Evolutionary conservation across 352 stramenopile genomes (phyloP).

Genomic region (Globisporangium solare): DNA sequence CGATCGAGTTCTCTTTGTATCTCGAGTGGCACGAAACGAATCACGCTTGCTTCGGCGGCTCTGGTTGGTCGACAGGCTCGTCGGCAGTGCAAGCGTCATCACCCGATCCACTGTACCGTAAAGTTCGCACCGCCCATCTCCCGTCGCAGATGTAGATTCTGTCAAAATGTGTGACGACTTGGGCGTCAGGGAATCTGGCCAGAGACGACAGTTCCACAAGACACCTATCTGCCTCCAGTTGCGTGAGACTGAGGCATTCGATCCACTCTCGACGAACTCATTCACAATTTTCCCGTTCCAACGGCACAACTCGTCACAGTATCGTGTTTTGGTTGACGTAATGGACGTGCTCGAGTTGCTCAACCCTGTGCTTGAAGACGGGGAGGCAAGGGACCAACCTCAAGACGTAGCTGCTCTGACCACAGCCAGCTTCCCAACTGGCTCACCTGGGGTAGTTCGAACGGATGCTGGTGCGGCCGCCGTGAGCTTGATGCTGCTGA

Average conservation of each 20-base stretch:
- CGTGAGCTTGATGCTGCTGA: constrained; percentile 13
- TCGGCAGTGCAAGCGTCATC: constrained; percentile 30
- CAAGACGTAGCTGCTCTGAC: constrained; percentile 8
- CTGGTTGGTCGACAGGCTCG: constrained; percentile 22
- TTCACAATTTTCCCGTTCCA: constrained; percentile 5
- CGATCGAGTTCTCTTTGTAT: constrained; percentile 1
- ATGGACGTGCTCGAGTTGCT: constrained; percentile 30
- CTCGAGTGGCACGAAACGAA: constrained; percentile 6
- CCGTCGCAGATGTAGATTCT: constrained; percentile 22
- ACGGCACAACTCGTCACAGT: not conserved
- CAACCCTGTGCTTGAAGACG: constrained; percentile 20
- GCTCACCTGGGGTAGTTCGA: constrained; percentile 4
- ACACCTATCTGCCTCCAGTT: not conserved
- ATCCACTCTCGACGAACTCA: not conserved
- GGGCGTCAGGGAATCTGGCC: constrained; percentile 13
- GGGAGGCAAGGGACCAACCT: not conserved
- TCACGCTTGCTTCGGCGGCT: constrained; percentile 1
- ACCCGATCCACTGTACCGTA: constrained; percentile 4
- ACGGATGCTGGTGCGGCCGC: constrained; percentile 2
- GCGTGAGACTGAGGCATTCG: not conserved
- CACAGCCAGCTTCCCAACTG: not conserved
- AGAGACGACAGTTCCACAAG: constrained; percentile 1
- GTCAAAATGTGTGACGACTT: constrained; percentile 19
- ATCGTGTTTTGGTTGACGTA: not conserved
- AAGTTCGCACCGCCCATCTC: constrained; percentile 2